phyloP scores from a whole-genome alignment of 1,139 yeast species.

The Debaryomyces sp. region DNA sequence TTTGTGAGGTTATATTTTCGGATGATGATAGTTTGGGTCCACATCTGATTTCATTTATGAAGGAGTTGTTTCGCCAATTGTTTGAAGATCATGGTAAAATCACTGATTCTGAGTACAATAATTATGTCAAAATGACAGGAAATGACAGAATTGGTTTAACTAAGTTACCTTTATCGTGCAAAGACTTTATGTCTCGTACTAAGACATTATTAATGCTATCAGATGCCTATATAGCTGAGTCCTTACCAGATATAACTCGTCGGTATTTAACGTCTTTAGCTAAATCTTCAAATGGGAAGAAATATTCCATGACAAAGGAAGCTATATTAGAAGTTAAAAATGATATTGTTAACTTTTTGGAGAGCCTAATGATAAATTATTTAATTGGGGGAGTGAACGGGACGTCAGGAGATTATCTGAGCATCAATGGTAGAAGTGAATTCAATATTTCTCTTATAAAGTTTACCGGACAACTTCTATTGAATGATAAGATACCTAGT shows the following conservation, averaged over 20 bases:
- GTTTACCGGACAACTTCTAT: slow-evolving; percentile 7
- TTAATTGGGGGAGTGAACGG: slow-evolving; percentile 37
- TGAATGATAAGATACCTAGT: slow-evolving; percentile 22
- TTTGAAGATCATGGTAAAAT: slow-evolving; percentile 19
- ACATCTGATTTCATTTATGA: slow-evolving; percentile 26
- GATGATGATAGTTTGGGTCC: slow-evolving; percentile 6
- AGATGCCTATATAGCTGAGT: slow-evolving; percentile 27
- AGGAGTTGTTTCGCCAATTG: slow-evolving; percentile 34
- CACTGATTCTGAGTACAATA: not conserved
- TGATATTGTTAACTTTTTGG: slow-evolving; percentile 32
- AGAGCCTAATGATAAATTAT: slow-evolving; percentile 29
- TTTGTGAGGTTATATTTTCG: slow-evolving; percentile 43
- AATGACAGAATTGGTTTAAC: slow-evolving; percentile 10
- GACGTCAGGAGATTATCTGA: slow-evolving; percentile 17
- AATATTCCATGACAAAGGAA: slow-evolving; percentile 31
- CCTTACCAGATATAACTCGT: slow-evolving; percentile 30
- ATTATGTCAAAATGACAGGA: slow-evolving; percentile 10
- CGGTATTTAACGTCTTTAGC: slow-evolving; percentile 36
- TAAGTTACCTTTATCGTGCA: slow-evolving; percentile 30
- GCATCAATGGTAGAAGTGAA: slow-evolving; percentile 12
- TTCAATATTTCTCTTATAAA: slow-evolving; percentile 5
- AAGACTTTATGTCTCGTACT: slow-evolving; percentile 26
- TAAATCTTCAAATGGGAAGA: slow-evolving; percentile 21
- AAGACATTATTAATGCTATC: slow-evolving; percentile 40
- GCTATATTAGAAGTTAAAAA: slow-evolving; percentile 33